Conservation (phyloP, 148 eudicot species). For the Cornus suecica region DNA sequence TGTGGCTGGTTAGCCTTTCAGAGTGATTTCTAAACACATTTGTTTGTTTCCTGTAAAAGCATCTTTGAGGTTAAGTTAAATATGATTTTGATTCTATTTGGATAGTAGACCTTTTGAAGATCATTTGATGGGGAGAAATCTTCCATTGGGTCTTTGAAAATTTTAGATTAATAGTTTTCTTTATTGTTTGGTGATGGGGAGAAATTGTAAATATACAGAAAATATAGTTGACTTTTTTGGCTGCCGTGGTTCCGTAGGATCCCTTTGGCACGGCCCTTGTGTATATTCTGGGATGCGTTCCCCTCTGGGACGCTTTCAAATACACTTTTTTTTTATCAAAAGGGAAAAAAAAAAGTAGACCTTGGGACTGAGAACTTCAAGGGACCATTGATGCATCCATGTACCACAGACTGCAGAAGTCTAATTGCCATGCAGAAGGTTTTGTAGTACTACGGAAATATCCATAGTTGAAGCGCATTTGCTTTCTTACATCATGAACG, state of each 20-base stretch:
- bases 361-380: constrained; percentile 3
- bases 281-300: too few species aligned
- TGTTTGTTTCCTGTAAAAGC: neutral
- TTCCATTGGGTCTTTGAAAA: too few species aligned
- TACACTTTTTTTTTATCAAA: too few species aligned
- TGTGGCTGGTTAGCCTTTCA: neutral
- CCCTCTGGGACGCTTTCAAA: too few species aligned
- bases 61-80: neutral
- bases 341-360: too few species aligned
- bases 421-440: neutral
- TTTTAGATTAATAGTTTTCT: too few species aligned
- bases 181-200: too few species aligned
- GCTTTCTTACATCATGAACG: neutral
- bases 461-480: neutral
- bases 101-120: neutral
- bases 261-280: too few species aligned
- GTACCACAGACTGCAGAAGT: neutral
- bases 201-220: too few species aligned
- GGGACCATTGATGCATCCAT: neutral
- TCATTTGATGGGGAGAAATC: too few species aligned
- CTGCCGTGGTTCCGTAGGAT: too few species aligned
- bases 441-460: neutral
- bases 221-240: too few species aligned
- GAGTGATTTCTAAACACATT: neutral
- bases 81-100: neutral